Evolutionary conservation across 192 early-diverging fungal genomes (phyloP).

Genomic region (Backusella luteola): DNA sequence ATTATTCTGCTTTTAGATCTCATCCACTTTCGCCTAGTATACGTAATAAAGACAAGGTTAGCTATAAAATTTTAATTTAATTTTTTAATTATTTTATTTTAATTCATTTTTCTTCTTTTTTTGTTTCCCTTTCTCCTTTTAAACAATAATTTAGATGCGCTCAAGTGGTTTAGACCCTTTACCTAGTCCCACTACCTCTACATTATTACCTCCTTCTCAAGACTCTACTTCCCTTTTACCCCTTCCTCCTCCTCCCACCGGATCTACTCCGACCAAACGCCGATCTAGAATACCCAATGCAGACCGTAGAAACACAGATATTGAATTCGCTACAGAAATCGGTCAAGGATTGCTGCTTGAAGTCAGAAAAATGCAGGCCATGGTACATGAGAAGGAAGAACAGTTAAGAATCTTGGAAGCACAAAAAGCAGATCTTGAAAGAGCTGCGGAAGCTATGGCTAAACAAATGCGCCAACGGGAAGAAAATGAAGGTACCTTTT

Average conservation of each 20-base stretch:
- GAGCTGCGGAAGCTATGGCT: constrained; percentile 44
- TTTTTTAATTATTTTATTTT: constrained; percentile 9
- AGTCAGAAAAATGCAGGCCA: constrained; percentile 41
- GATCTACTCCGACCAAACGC: constrained; percentile 34
- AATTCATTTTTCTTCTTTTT: neutral
- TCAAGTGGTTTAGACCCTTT: constrained; percentile 25
- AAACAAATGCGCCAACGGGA: constrained; percentile 51
- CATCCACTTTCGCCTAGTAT: constrained; percentile 21
- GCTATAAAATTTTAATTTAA: neutral
- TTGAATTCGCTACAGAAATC: constrained; percentile 49
- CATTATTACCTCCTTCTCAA: constrained; percentile 14
- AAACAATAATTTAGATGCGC: constrained; percentile 9
- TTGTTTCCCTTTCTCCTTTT: neutral
- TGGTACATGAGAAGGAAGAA: constrained; percentile 45
- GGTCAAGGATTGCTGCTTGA: constrained; percentile 44
- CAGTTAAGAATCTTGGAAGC: constrained; percentile 38
- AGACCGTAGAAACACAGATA: constrained; percentile 38
- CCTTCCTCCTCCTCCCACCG: constrained; percentile 26
- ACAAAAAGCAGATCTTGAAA: constrained; percentile 53
- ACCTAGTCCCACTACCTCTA: constrained; percentile 32
- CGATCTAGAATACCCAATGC: constrained; percentile 37
- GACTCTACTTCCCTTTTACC: constrained; percentile 18
- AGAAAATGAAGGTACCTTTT: constrained; percentile 53
- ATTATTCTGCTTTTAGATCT: constrained; percentile 23
- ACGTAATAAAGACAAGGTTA: constrained; percentile 29